Evolutionary conservation across 148 eudicot species (phyloP).

Genomic region (Fagopyrum homotropicum): DNA sequence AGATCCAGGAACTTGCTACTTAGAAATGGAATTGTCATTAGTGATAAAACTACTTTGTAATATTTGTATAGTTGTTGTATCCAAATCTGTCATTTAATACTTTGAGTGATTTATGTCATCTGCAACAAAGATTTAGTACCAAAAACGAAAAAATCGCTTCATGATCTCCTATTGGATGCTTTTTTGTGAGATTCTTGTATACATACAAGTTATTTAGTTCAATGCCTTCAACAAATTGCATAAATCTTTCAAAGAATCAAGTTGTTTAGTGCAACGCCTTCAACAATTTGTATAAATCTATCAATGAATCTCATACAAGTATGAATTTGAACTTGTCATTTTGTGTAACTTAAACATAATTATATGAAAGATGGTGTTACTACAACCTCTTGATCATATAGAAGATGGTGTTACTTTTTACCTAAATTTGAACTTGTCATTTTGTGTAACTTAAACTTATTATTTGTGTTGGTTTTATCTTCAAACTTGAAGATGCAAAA

Average conservation of each 20-base stretch:
- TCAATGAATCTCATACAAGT: background rate
- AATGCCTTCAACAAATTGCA: background rate
- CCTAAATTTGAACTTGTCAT: too few relatives aligned
- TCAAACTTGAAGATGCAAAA: too few relatives aligned
- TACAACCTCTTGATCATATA: too few relatives aligned
- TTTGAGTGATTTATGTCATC: conserved; percentile 11
- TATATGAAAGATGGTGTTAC: too few relatives aligned
- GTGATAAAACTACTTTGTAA: conserved; percentile 4
- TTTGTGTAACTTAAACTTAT: too few relatives aligned
- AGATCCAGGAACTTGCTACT: conserved; percentile 56
- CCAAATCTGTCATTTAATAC: background rate
- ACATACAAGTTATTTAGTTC: background rate
- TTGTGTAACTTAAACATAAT: too few relatives aligned
- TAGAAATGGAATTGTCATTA: conserved; percentile 7
- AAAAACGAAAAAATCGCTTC: background rate
- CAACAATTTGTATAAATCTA: background rate
- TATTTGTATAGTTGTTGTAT: background rate
- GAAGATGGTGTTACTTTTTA: too few relatives aligned
- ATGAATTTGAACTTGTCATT: too few relatives aligned
- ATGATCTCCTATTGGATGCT: background rate
- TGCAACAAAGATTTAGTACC: conserved; percentile 5
- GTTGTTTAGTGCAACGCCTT: background rate
- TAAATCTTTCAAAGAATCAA: background rate
- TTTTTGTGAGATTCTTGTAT: background rate
- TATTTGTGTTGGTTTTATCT: too few relatives aligned